phyloP scores from a whole-genome alignment of 139 green algal genomes.

The Chlamydomonas applanata region DNA sequence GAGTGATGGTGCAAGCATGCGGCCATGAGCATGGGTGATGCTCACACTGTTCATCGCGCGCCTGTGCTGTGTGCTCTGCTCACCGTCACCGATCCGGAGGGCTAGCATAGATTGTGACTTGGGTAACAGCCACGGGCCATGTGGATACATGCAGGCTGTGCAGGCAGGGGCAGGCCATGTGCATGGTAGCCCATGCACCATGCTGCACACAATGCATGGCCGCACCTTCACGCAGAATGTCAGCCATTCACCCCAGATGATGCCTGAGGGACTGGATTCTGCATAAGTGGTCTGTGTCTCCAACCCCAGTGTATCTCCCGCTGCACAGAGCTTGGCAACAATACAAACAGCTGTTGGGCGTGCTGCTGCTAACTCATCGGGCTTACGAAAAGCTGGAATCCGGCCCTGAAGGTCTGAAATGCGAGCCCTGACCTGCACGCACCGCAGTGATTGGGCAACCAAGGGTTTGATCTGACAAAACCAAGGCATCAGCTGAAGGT shows the following conservation, averaged over 20 bases:
- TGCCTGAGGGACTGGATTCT: constrained; percentile 29
- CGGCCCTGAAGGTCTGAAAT: constrained; percentile 50
- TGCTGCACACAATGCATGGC: neutral
- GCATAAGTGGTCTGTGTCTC: constrained; percentile 47
- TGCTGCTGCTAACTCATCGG: neutral
- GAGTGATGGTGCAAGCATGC: neutral
- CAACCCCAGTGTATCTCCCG: constrained; percentile 57
- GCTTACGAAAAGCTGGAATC: no score
- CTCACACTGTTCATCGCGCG: no score
- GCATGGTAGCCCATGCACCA: no score
- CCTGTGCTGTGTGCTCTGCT: no score
- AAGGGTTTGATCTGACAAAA: no score
- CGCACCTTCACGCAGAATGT: constrained; percentile 73
- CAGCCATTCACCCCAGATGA: constrained; percentile 70
- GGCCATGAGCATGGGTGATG: no score
- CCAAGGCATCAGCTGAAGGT: no score
- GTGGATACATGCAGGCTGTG: no score
- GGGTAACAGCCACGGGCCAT: no score
- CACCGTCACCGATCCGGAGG: no score
- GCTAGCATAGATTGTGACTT: no score
- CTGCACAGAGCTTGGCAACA: constrained; percentile 42
- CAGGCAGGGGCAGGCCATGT: no score
- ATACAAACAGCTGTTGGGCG: constrained; percentile 42
- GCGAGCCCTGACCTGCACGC: constrained; percentile 48
- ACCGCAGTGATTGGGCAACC: neutral